Conservation (phyloP, 2,329 filamentous ascomycete species). For the Aspergillus aculeatus region DNA sequence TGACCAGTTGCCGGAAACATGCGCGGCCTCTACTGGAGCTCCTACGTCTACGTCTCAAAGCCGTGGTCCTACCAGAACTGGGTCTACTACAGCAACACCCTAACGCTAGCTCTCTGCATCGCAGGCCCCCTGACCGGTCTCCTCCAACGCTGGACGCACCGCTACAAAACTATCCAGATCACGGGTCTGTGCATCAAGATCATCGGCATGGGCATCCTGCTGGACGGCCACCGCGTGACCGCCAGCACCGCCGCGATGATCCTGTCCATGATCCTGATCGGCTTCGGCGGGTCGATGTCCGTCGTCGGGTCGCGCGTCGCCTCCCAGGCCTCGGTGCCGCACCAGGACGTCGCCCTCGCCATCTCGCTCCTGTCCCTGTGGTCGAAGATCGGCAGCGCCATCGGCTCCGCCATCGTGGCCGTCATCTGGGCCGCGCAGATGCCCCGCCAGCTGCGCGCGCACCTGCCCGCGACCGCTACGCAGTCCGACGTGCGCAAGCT, state of each 20-base stretch:
- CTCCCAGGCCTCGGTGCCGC: slow-evolving; percentile 44
- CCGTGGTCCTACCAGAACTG: slow-evolving; percentile 39
- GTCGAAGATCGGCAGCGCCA: slow-evolving; percentile 40
- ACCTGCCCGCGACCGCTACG: not conserved
- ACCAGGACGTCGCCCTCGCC: slow-evolving; percentile 43
- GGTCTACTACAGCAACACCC: slow-evolving; percentile 44
- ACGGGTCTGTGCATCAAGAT: slow-evolving; percentile 39
- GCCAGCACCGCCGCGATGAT: slow-evolving; percentile 38
- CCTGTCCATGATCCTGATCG: slow-evolving; percentile 39
- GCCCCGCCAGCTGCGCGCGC: not conserved
- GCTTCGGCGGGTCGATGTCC: slow-evolving; percentile 37
- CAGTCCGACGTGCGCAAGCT: not conserved
- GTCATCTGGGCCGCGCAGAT: slow-evolving; percentile 36
- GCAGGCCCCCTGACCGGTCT: slow-evolving; percentile 34
- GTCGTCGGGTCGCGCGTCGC: slow-evolving; percentile 45
- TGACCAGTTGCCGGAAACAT: not conserved
- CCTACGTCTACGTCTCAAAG: slow-evolving; percentile 14
- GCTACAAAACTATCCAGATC: slow-evolving; percentile 46
- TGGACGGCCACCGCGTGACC: slow-evolving; percentile 27
- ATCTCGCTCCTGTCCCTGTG: slow-evolving; percentile 41
- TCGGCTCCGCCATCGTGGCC: slow-evolving; percentile 42
- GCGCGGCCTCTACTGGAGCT: slow-evolving; percentile 9
- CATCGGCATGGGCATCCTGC: slow-evolving; percentile 39
- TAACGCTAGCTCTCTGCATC: slow-evolving; percentile 42
- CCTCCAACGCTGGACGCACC: slow-evolving; percentile 38